Evolutionary conservation across 768 basidiomycete species (phyloP).

Genomic region (Mycena belliarum): DNA sequence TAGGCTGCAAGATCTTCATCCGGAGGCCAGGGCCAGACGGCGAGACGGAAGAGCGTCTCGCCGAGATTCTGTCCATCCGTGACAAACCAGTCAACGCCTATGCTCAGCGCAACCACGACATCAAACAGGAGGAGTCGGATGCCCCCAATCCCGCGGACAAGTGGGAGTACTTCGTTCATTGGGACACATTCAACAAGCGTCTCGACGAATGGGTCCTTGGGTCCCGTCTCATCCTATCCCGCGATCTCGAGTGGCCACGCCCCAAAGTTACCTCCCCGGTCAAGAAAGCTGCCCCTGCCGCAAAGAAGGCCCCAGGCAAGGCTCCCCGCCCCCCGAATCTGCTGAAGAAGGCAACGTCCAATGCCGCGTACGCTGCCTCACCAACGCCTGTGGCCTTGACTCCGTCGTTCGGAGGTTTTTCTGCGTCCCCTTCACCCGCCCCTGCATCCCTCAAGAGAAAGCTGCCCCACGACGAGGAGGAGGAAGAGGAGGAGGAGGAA

Average conservation of each 20-base stretch:
- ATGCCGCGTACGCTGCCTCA: conserved; percentile 57
- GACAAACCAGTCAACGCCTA: conserved; percentile 76
- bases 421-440: conserved; percentile 58
- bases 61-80: conserved; percentile 94
- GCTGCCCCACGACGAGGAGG: conserved; percentile 62
- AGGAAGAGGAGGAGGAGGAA: conserved; percentile 60
- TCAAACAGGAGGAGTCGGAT: conserved; percentile 45
- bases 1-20: conserved; percentile 96
- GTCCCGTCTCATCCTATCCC: conserved; percentile 76
- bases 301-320: conserved; percentile 58
- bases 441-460: conserved; percentile 69
- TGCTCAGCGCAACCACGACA: conserved; percentile 43
- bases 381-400: conserved; percentile 58
- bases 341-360: conserved; percentile 69
- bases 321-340: conserved; percentile 59
- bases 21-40: conserved; percentile 76
- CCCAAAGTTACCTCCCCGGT: conserved; percentile 69
- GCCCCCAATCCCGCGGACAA: conserved; percentile 67
- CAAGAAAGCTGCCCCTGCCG: conserved; percentile 49
- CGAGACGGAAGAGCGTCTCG: conserved; percentile 83
- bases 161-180: conserved; percentile 96
- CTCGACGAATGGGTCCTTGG: conserved; percentile 96
- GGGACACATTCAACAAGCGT: conserved; percentile 99
- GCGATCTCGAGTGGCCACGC: conserved; percentile 95
- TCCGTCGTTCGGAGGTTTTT: conserved; percentile 45